Conservation (phyloP, 2,329 filamentous ascomycete genomes). For the Phaeomoniella chlamydospora region DNA sequence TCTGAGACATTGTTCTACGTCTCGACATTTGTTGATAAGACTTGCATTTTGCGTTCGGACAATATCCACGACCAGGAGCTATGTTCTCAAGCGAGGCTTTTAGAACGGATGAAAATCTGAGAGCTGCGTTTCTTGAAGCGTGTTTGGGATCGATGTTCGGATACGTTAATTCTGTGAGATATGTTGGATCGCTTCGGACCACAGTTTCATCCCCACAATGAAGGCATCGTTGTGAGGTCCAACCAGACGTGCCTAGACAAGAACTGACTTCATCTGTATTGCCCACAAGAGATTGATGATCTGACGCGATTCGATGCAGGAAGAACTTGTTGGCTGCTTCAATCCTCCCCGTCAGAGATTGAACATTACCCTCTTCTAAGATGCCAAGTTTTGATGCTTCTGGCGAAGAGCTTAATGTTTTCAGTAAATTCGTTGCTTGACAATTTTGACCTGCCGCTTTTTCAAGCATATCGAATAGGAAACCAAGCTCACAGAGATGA, state of each 20-base stretch:
- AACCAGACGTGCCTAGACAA: slow-evolving; percentile 31
- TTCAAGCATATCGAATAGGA: slow-evolving; percentile 93
- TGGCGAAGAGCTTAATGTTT: slow-evolving; percentile 70
- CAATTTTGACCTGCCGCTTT: slow-evolving; percentile 90
- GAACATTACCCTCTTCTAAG: slow-evolving; percentile 68
- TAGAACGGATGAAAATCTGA: slow-evolving; percentile 73
- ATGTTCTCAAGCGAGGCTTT: slow-evolving; percentile 86
- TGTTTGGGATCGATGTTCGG: slow-evolving; percentile 43
- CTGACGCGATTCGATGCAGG: slow-evolving; percentile 62
- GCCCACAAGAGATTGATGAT: slow-evolving; percentile 56
- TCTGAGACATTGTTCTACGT: slow-evolving; percentile 65
- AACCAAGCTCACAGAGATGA: slow-evolving; percentile 85
- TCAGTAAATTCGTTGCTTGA: slow-evolving; percentile 88
- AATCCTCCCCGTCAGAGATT: slow-evolving; percentile 59
- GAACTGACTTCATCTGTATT: slow-evolving; percentile 55
- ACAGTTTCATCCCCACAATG: slow-evolving; percentile 72
- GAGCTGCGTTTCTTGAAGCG: slow-evolving; percentile 29
- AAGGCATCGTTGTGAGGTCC: slow-evolving; percentile 58
- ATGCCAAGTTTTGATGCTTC: slow-evolving; percentile 66
- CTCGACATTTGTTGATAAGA: slow-evolving; percentile 80
- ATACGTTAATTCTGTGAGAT: slow-evolving; percentile 78
- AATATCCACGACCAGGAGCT: slow-evolving; percentile 83
- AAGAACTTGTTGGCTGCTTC: slow-evolving; percentile 79
- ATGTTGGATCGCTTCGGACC: slow-evolving; percentile 49
- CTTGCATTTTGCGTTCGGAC: slow-evolving; percentile 60